Evolutionary conservation across 2,329 filamentous ascomycete species (phyloP).

Genomic region (Pseudonectria foliicola): DNA sequence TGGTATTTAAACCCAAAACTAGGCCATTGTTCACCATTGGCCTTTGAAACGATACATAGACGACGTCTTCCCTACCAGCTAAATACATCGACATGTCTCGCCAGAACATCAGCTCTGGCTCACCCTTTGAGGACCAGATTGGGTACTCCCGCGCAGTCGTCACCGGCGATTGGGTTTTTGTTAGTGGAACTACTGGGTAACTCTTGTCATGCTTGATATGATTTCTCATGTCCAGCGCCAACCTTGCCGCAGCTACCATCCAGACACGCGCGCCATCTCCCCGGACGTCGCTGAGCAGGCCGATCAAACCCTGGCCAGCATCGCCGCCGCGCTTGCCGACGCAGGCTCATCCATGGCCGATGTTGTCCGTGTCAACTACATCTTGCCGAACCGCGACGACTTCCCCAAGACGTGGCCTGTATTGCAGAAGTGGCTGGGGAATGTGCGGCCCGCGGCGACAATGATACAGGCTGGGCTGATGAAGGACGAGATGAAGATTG

Average conservation of each 20-base stretch:
- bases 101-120: conserved; percentile 40
- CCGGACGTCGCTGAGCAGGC: conserved; percentile 39
- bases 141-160: conserved; percentile 49
- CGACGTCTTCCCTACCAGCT: not conserved
- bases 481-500: conserved; percentile 41
- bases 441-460: conserved; percentile 44
- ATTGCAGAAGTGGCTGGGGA: conserved; percentile 41
- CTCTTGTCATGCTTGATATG: not conserved
- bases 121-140: conserved; percentile 44
- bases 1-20: too few species aligned
- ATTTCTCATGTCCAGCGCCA: not conserved
- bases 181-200: conserved; percentile 49
- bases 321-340: conserved; percentile 36
- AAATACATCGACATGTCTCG: conserved; percentile 24
- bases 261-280: conserved; percentile 39
- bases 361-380: conserved; percentile 46
- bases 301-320: conserved; percentile 42
- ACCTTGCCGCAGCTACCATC: conserved; percentile 39
- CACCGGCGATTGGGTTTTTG: conserved; percentile 42
- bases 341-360: conserved; percentile 38
- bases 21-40: too few species aligned
- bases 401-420: conserved; percentile 44
- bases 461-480: conserved; percentile 46
- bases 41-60: too few species aligned
- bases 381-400: conserved; percentile 39